Evolutionary conservation across 257 asterid species (phyloP).

Genomic region (Nicotiana sylvestris): DNA sequence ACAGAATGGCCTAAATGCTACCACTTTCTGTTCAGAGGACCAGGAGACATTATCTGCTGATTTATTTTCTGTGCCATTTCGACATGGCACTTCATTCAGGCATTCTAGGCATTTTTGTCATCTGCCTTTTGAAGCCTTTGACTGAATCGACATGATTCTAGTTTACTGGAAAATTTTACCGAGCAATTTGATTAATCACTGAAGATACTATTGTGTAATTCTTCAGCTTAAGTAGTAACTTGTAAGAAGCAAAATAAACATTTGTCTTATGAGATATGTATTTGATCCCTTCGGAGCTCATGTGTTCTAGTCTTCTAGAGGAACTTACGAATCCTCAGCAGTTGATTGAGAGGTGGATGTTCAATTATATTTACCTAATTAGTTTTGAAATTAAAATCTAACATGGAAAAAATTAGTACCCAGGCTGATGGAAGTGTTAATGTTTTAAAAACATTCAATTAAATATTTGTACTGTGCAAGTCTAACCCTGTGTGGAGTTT

Average conservation of each 20-base stretch:
- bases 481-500: not conserved
- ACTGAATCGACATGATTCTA: not conserved
- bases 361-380: not conserved
- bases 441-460: not conserved
- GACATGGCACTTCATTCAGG: not conserved
- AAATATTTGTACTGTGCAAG: not conserved
- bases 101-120: not conserved
- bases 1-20: conserved; percentile 11
- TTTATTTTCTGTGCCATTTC: conserved; percentile 9
- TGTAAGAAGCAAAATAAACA: not conserved
- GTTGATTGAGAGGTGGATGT: not conserved
- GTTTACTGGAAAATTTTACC: not conserved
- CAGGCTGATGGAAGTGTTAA: not conserved
- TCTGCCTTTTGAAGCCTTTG: not conserved
- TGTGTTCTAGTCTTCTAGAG: not conserved
- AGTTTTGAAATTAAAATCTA: not conserved
- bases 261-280: not conserved
- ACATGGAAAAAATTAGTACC: not conserved
- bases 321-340: not conserved
- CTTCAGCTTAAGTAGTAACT: not conserved
- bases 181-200: not conserved
- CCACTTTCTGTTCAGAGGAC: conserved; percentile 10
- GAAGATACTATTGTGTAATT: not conserved
- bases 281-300: not conserved
- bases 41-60: not conserved